These are phyloP conservation scores for Neoboletus brunneissimus DNA, from an alignment of 768 basidiomycete species.

Conservation along the genomic window DNA sequence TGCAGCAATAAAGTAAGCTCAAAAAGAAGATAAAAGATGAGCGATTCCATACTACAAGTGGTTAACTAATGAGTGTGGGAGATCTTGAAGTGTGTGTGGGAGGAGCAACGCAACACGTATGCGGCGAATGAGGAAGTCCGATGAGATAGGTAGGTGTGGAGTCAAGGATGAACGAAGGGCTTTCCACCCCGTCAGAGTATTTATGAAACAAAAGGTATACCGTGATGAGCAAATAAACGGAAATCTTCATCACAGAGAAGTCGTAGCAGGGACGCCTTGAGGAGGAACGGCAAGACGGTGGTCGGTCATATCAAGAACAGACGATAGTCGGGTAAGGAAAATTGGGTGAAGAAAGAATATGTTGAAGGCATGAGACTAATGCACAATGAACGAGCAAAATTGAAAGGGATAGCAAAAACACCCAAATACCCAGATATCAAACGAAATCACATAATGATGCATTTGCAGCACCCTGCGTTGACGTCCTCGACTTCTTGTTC, in stretches of 20 bases:
- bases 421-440: slow-evolving; percentile 17
- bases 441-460: slow-evolving; percentile 72
- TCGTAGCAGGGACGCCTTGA: slow-evolving; percentile 2
- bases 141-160: slow-evolving; percentile 16
- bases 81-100: slow-evolving; percentile 4
- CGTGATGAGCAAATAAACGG: slow-evolving; percentile 12
- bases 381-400: slow-evolving; percentile 26
- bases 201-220: slow-evolving; percentile 21
- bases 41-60: slow-evolving; percentile 26
- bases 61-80: slow-evolving; percentile 25
- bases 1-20: slow-evolving; percentile 25
- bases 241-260: slow-evolving; percentile 16
- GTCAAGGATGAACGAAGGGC: slow-evolving; percentile 14
- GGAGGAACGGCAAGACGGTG: slow-evolving; percentile 2
- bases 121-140: slow-evolving; percentile 14
- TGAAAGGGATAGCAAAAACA: slow-evolving; percentile 22
- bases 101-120: slow-evolving; percentile 5
- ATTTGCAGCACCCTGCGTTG: slow-evolving; percentile 67
- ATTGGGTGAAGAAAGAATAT: slow-evolving; percentile 1
- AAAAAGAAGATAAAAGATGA: slow-evolving; percentile 9
- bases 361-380: slow-evolving; percentile 9
- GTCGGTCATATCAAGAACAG: slow-evolving; percentile 15
- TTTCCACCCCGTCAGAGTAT: slow-evolving; percentile 25
- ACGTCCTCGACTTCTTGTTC: slow-evolving; percentile 45
- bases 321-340: slow-evolving; percentile 6